Base-by-base conservation (phyloP, 306 rosid species). In the Lathyrus sativus region DNA sequence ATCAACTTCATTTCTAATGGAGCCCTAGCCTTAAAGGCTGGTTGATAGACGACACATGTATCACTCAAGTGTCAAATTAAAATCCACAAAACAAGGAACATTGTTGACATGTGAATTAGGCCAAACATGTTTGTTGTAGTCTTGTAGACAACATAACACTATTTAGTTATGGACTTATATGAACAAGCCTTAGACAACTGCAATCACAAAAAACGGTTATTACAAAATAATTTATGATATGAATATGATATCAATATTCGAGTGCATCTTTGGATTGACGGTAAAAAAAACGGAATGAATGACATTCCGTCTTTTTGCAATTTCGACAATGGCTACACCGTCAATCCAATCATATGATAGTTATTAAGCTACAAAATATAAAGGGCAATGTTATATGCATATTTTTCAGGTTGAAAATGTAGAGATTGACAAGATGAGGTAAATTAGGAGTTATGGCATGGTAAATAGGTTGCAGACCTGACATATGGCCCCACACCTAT, bases 401-500 rank as follows among this genome's bases (percentile, higher is more conserved):
- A 1, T 22, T 61, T 51, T 51, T 61, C 14, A 67, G 55, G 56
- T 59, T 50, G 60, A n/a, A 18, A 65, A 53, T 7, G 44, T 62
- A 35, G 24, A 50, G 17, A 13, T 68, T 79, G 79, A 69, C 75
- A n/a, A n/a, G n/a, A 73, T 60, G 71, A 29, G 61, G 67, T 67
- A 53, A 17, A 4, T 49, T 8, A 49, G 60, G 54, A 61, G 46
- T 18, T 44, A 18, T 72, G 72, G 28, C 75, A 59, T 64, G 76
- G 69, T 50, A 67, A 78, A 66, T 14, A 62, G 41, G 79, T 69
- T 56, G 44, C 68, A 63, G 68, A 74, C 79, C 50, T 68, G 83
- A 74, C 76, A 79, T 28, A 79, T 63, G 83, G 78, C 53, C 83
- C 79, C 76, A 18, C 76, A 17, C n/a, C 64, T 55, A 62, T 69